Evolutionary conservation across 441 rosid species (phyloP).

Genomic region (Isatis lusitanica): DNA sequence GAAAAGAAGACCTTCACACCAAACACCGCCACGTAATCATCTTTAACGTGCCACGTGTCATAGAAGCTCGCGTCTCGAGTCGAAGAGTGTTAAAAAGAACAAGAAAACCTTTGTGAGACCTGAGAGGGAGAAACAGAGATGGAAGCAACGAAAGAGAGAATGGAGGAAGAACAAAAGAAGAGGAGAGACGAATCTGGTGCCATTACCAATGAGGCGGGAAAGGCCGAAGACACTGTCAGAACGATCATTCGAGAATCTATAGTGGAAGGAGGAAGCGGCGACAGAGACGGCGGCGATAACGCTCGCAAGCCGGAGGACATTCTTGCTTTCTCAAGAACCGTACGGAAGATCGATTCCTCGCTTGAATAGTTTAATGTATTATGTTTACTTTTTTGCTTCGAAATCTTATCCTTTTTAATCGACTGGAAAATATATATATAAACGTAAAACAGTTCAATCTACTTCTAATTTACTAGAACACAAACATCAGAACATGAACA

Average conservation of each 20-base stretch:
- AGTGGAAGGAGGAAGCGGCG: neutral
- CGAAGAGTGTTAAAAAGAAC: neutral
- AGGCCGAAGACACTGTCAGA: constrained; percentile 12
- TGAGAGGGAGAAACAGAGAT: neutral
- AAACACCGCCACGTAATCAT: constrained; percentile 17
- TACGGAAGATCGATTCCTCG: constrained; percentile 43
- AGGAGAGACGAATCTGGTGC: neutral
- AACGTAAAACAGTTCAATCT: neutral
- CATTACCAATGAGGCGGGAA: neutral
- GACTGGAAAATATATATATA: neutral
- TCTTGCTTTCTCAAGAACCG: constrained; percentile 46
- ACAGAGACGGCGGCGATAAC: neutral
- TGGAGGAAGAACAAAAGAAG: constrained; percentile 13
- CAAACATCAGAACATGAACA: neutral
- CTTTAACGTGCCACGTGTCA: neutral
- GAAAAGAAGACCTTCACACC: neutral
- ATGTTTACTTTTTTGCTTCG: neutral
- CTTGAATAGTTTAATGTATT: constrained; percentile 27
- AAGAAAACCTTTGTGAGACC: neutral
- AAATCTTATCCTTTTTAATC: neutral
- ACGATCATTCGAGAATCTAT: constrained; percentile 16
- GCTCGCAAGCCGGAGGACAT: constrained; percentile 41
- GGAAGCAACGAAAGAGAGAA: constrained; percentile 39
- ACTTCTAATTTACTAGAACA: neutral
- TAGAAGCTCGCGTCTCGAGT: neutral